Evolutionary conservation across 1,284 basidiomycete species (phyloP).

Genomic region (Cryptococcus hybrid): DNA sequence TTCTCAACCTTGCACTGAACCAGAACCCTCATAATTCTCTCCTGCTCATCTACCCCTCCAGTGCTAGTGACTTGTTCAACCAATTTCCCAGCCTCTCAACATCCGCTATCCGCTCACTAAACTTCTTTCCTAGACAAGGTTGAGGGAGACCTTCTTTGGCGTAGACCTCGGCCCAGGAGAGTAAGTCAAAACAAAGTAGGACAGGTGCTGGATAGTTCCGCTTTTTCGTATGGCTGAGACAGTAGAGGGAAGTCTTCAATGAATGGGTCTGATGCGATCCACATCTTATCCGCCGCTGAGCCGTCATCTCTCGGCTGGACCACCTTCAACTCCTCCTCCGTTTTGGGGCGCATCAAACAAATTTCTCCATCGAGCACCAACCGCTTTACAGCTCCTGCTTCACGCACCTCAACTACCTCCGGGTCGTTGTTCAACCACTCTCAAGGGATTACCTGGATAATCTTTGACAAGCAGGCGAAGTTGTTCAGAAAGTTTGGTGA

Average conservation of each 20-base stretch:
- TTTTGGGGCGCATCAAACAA: conserved; percentile 32
- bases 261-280: conserved; percentile 22
- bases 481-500: conserved; percentile 25
- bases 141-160: not conserved
- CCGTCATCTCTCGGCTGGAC: conserved; percentile 10
- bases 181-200: conserved; percentile 41
- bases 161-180: conserved; percentile 30
- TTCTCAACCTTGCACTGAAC: conserved; percentile 26
- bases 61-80: conserved; percentile 16
- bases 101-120: conserved; percentile 24
- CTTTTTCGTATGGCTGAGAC: conserved; percentile 32
- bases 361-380: conserved; percentile 48
- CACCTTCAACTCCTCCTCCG: conserved; percentile 3
- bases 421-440: conserved; percentile 16
- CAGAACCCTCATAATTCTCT: conserved; percentile 26
- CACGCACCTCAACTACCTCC: conserved; percentile 1
- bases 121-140: conserved; percentile 15
- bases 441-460: conserved; percentile 12
- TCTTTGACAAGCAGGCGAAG: conserved; percentile 12
- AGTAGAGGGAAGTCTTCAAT: conserved; percentile 42
- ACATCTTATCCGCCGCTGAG: conserved; percentile 9
- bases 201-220: conserved; percentile 25
- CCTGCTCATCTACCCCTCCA: conserved; percentile 2
- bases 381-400: conserved; percentile 22
- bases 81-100: conserved; percentile 17